Base-by-base conservation (phyloP, 108 stramenopile species). In the Aureococcus anophagefferens region DNA sequence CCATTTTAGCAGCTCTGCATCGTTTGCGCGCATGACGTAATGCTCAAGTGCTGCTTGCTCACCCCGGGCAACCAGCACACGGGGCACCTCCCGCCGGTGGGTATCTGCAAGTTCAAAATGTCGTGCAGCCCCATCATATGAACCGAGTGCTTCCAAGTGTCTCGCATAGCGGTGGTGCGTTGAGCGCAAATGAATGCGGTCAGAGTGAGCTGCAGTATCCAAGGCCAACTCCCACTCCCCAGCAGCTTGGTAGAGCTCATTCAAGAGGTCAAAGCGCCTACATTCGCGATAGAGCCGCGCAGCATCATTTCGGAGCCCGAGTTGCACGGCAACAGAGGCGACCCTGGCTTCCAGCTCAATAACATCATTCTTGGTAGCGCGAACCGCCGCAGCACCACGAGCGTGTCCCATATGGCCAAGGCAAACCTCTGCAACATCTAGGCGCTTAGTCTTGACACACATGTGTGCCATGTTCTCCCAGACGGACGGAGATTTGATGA, bases 381-480 rank as follows among this genome's bases (percentile, higher is more conserved):
- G 74, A n/a, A 89, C 64, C 25, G 85, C 87, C 14, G 72, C 81
- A 4, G 83, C 73, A 16, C 89, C 87, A 11, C 87, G 70, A 0
- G 72, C 75, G 68, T 85, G 80, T 21, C 85, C 86, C 85, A 86
- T 87, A 66, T 87, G 82, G 30, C 79, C 78, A 21, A 89, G 74
- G 76, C 89, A 89, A 33, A 87, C 70, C 73, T 88, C 86, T n/a
- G 86, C 84, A n/a, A 88, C 83, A 51, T 89, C 89, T 15, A 89
- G 78, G 14, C 86, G 78, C 78, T 69, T 83, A 35, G 81, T 84
- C 76, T 86, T 82, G 35, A 89, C 86, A 66, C 87, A 89, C 79
- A 86, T 88, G 65, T 85, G 86, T 3, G 87, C 86, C 82, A 89
- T 85, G 75, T 87, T 88, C 63, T 74, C 77, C 89, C 89, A 89